A percentile compares a stretch with the other conserved stretches of the same genome.
These are phyloP conservation scores for Phialocephala subalpina DNA, from an alignment of 2,329 filamentous ascomycete genomes.

Conservation along the genomic window DNA sequence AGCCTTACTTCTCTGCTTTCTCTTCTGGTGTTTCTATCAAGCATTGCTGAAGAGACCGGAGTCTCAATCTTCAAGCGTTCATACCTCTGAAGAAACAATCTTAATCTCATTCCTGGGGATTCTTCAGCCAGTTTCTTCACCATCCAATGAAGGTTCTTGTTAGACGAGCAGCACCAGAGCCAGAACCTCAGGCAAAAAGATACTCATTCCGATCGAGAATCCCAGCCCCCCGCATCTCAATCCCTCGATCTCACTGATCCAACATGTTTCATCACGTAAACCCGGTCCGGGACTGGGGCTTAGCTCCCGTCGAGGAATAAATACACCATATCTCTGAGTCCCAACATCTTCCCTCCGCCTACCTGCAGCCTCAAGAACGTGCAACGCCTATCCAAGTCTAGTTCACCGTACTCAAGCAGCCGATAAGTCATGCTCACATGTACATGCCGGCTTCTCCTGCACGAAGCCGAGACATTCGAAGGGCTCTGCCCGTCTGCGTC, in stretches of 20 bases:
- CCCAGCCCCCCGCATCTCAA: neutral
- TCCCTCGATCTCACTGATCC: neutral
- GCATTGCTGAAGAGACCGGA: too few relatives aligned
- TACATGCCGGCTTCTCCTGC: neutral
- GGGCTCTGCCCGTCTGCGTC: neutral
- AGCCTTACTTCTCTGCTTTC: neutral
- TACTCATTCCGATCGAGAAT: too few relatives aligned
- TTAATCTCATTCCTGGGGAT: too few relatives aligned
- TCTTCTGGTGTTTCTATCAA: neutral
- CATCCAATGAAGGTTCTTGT: too few relatives aligned
- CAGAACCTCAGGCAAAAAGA: neutral
- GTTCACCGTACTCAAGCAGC: too few relatives aligned
- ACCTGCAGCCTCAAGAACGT: neutral
- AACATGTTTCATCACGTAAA: neutral
- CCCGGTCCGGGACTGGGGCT: neutral
- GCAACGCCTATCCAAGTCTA: neutral
- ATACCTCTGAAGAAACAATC: too few relatives aligned
- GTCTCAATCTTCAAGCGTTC: neutral
- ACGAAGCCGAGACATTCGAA: neutral
- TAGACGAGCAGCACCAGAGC: too few relatives aligned
- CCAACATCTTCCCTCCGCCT: neutral
- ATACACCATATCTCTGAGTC: neutral
- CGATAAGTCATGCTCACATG: slow-evolving; percentile 3
- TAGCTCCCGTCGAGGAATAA: neutral
- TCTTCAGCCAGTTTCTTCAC: too few relatives aligned